phyloP scores from a whole-genome alignment of 148 eudicot genomes.

The Vaccinium darrowii region DNA sequence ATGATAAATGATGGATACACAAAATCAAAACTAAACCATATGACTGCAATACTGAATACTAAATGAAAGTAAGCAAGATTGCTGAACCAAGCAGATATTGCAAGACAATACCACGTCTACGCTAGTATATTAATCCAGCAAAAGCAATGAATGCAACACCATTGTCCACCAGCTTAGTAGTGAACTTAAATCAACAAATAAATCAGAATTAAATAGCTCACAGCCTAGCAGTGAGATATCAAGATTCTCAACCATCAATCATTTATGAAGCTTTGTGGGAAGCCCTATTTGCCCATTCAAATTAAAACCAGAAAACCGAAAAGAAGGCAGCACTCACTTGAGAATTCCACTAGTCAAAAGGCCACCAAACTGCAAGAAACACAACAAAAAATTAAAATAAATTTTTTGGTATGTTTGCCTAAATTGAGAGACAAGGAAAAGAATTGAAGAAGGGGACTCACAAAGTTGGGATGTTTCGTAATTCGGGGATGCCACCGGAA shows the following conservation, averaged over 20 bases:
- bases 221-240: background rate
- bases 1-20: background rate
- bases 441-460: background rate
- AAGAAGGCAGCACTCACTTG: background rate
- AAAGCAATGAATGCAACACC: background rate
- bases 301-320: background rate
- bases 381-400: background rate
- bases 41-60: background rate
- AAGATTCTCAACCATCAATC: background rate
- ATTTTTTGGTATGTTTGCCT: background rate
- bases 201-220: background rate
- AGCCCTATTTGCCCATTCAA: background rate
- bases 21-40: background rate
- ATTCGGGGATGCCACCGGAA: background rate
- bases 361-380: background rate
- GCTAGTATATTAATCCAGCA: background rate
- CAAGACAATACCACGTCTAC: background rate
- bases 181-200: background rate
- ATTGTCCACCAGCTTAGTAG: background rate
- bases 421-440: background rate
- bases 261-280: background rate
- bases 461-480: background rate
- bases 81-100: background rate
- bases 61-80: background rate
- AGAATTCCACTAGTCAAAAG: constrained; percentile 7